Evolutionary conservation across 176 grass and related monocot species (phyloP).

Genomic region (Musa itinerans): DNA sequence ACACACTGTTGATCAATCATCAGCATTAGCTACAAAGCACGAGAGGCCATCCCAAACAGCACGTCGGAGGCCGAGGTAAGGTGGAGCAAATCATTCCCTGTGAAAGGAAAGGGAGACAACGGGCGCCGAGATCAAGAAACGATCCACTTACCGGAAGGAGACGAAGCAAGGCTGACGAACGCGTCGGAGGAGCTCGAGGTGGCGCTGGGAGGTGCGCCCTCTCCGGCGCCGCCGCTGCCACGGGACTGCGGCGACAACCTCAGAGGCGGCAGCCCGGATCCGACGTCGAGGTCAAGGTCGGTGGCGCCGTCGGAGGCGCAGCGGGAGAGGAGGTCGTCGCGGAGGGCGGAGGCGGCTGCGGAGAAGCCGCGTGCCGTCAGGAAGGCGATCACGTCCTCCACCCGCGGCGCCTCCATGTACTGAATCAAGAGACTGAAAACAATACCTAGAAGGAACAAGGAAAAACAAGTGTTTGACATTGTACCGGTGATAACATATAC

Average conservation of each 20-base stretch:
- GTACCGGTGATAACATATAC: neutral
- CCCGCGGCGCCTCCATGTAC: conserved; percentile 54
- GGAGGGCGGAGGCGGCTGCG: conserved; percentile 73
- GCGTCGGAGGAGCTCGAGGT: conserved; percentile 55
- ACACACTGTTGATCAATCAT: too few species aligned
- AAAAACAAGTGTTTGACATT: neutral
- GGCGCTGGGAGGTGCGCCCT: conserved; percentile 26
- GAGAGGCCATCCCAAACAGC: neutral
- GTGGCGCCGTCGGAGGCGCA: neutral
- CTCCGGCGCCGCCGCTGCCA: conserved; percentile 5
- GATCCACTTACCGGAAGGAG: conserved; percentile 51
- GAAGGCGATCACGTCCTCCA: conserved; percentile 89
- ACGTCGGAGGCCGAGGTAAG: neutral
- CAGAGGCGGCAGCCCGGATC: conserved; percentile 38
- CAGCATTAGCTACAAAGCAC: too few species aligned
- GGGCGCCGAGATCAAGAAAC: neutral
- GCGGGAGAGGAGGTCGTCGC: conserved; percentile 61
- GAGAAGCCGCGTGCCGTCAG: conserved; percentile 67
- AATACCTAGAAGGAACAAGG: neutral
- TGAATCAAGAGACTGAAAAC: neutral
- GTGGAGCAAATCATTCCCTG: neutral
- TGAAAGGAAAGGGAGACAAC: neutral
- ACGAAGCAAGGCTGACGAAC: conserved; percentile 82
- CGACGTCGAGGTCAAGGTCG: conserved; percentile 1
- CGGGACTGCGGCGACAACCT: conserved; percentile 37